phyloP scores from a whole-genome alignment of 495 filamentous ascomycete species.

The Chaetomium tenue region DNA sequence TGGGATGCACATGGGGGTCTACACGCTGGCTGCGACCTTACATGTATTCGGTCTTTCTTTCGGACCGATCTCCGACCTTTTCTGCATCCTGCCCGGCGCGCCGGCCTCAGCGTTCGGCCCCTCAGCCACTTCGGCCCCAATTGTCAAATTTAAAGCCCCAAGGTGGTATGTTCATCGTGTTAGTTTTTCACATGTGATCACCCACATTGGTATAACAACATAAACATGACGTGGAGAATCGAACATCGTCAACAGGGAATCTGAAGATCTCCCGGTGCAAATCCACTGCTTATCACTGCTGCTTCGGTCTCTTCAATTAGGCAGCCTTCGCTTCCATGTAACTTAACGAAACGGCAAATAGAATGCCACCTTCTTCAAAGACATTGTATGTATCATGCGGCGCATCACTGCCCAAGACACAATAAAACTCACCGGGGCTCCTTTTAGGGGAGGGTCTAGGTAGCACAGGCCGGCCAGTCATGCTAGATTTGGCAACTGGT shows the following conservation, averaged over 20 bases:
- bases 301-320: not conserved
- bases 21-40: not conserved
- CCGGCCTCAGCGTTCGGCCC: not conserved
- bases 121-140: not conserved
- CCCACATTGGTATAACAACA: not conserved
- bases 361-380: constrained; percentile 16
- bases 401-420: constrained; percentile 4
- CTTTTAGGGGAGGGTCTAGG: not conserved
- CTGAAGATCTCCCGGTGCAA: not conserved
- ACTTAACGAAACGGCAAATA: not conserved
- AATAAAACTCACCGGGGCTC: not conserved
- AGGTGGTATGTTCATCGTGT: not conserved
- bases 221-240: not conserved
- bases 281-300: not conserved
- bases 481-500: constrained; percentile 19
- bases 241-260: not conserved
- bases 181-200: not conserved
- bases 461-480: constrained; percentile 6
- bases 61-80: not conserved
- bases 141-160: not conserved
- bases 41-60: not conserved
- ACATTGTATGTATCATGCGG: not conserved
- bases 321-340: not conserved
- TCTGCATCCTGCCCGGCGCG: not conserved
- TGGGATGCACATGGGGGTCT: too few species aligned